Evolutionary conservation across 73 alveolate species (phyloP).

Genomic region (Effrenium voratum): DNA sequence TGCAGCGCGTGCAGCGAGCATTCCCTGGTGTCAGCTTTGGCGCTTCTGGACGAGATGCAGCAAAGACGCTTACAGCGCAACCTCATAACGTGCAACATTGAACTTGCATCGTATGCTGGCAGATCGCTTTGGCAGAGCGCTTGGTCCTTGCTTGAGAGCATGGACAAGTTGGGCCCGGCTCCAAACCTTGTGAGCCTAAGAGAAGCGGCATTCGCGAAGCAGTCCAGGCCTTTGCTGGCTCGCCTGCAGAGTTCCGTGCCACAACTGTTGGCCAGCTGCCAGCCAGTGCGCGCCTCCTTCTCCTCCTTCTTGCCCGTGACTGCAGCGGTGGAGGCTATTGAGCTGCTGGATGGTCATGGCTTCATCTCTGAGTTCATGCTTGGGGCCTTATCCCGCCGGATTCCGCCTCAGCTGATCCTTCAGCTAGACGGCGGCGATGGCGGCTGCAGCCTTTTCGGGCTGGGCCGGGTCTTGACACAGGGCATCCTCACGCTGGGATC

Average conservation of each 20-base stretch:
- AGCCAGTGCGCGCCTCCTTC: not conserved
- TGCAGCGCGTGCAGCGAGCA: constrained; percentile 21
- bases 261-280: not conserved
- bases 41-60: constrained; percentile 35
- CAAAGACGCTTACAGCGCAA: not conserved
- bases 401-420: not conserved
- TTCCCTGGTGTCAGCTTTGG: not conserved
- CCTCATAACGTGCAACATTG: constrained; percentile 42
- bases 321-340: constrained; percentile 35
- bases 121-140: constrained; percentile 22
- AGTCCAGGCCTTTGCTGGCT: not conserved
- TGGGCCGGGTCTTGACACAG: not conserved
- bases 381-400: not conserved
- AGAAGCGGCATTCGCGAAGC: not conserved
- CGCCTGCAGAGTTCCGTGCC: constrained; percentile 6
- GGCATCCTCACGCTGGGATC: constrained; percentile 36
- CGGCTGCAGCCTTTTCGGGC: not conserved
- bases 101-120: not conserved
- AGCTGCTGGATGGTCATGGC: constrained; percentile 21
- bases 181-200: constrained; percentile 65
- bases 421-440: not conserved
- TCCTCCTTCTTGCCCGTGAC: constrained; percentile 22
- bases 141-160: not conserved
- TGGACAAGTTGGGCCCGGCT: not conserved
- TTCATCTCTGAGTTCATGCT: too few relatives aligned